Evolutionary conservation across 306 rosid species (phyloP).

Genomic region (Medicago ruthenica): DNA sequence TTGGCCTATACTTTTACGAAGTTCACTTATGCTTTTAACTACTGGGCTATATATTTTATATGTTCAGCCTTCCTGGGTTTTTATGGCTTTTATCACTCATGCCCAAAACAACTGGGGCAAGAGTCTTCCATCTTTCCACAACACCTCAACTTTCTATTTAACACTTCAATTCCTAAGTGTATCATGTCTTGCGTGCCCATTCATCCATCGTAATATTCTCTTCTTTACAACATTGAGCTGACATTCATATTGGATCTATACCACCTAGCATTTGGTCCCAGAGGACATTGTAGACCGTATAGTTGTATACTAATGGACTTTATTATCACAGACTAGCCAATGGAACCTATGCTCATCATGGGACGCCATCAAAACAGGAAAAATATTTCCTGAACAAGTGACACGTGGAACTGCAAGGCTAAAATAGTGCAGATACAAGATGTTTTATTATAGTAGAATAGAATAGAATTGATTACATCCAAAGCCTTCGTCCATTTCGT

Average conservation of each 20-base stretch:
- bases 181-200: slow-evolving; percentile 10
- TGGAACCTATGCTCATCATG: not conserved
- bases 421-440: too few species aligned
- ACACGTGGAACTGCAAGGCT: too few species aligned
- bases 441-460: too few species aligned
- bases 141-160: slow-evolving; percentile 2
- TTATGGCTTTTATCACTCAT: not conserved
- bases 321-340: not conserved
- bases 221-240: not conserved
- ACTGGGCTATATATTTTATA: not conserved
- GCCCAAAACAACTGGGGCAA: not conserved
- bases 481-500: too few species aligned
- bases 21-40: not conserved
- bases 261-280: not conserved
- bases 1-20: not conserved
- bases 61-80: not conserved
- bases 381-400: too few species aligned
- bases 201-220: not conserved
- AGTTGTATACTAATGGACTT: not conserved
- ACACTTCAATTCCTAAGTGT: not conserved
- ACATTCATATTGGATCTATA: not conserved
- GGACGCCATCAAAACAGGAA: not conserved
- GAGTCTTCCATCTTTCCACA: slow-evolving; percentile 12
- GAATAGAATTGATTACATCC: too few species aligned
- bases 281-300: not conserved